Evolutionary conservation across 2,329 filamentous ascomycete genomes (phyloP).

Genomic region (Hypomyces rosellus): DNA sequence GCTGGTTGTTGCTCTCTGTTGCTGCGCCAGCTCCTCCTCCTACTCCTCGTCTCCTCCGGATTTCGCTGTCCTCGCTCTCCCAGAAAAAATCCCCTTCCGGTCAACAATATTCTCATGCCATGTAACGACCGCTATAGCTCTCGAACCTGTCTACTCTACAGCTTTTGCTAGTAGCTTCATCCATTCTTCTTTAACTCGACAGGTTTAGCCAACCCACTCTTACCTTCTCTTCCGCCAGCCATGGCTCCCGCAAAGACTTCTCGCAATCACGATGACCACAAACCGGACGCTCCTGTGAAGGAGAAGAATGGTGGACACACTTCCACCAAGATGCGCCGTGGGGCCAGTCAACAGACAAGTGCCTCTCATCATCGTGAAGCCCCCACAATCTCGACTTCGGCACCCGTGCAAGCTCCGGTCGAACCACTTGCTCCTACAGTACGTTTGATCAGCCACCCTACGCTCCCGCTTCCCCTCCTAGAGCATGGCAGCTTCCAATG

Average conservation of each 20-base stretch:
- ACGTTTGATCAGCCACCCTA: slow-evolving; percentile 15
- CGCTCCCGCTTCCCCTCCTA: background rate
- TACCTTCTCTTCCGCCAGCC: slow-evolving; percentile 5
- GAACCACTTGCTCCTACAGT: slow-evolving; percentile 30
- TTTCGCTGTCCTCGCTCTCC: background rate
- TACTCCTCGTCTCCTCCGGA: background rate
- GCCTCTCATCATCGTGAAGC: slow-evolving; percentile 38
- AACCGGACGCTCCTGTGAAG: slow-evolving; percentile 36
- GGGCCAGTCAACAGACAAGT: slow-evolving; percentile 46
- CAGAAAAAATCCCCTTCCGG: background rate
- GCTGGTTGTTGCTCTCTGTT: too few species aligned
- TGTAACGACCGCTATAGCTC: background rate
- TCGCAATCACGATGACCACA: slow-evolving; percentile 41
- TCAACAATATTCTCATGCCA: background rate
- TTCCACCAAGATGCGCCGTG: slow-evolving; percentile 50
- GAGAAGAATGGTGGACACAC: slow-evolving; percentile 39
- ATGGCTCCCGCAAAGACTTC: slow-evolving; percentile 44
- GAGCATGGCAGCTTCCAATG: background rate
- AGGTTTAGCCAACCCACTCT: background rate
- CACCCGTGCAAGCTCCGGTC: slow-evolving; percentile 22
- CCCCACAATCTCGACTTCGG: slow-evolving; percentile 32
- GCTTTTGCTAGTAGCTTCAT: background rate
- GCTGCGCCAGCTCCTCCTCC: background rate
- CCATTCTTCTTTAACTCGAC: background rate
- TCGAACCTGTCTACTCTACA: background rate